Percentiles rank a stretch among this genome's conserved stretches.
Conservation (phyloP, 352 stramenopile species). For the Phytopythium mirpurense region DNA sequence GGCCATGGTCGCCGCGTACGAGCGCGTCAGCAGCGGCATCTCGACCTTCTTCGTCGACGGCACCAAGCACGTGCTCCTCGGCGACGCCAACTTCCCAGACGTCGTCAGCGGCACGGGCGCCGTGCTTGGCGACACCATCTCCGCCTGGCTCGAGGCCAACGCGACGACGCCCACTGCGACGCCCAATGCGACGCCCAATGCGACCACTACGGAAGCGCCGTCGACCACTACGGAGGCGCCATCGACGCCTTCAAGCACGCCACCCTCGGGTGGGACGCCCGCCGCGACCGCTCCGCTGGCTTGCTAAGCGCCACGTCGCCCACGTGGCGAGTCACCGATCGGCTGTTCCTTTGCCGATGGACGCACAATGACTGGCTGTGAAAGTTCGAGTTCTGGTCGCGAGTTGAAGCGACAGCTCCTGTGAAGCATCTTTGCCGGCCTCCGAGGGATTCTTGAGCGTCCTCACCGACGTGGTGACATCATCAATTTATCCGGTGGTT, state of each 20-base stretch:
- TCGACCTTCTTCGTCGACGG: constrained; percentile 46
- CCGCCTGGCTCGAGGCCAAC: constrained; percentile 13
- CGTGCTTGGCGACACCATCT: constrained; percentile 16
- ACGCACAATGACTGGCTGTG: too few species aligned
- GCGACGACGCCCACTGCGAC: constrained; percentile 6
- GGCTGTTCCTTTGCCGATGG: too few species aligned
- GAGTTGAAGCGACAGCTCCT: background rate
- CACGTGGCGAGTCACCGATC: too few species aligned
- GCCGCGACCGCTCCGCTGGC: constrained; percentile 1
- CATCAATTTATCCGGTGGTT: too few species aligned
- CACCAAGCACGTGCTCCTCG: constrained; percentile 40
- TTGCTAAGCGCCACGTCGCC: background rate
- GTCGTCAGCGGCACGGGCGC: constrained; percentile 22
- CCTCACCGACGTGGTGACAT: too few species aligned
- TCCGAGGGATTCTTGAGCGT: too few species aligned
- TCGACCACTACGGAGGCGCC: background rate
- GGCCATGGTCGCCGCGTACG: constrained; percentile 39
- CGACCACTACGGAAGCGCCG: background rate
- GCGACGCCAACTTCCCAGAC: constrained; percentile 17
- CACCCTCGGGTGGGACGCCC: background rate
- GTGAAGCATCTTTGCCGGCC: too few species aligned
- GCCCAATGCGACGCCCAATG: background rate
- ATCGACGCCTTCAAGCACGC: background rate
- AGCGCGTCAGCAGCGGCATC: constrained; percentile 24
- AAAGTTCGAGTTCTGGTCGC: too few species aligned